Evolutionary conservation across 441 rosid genomes (phyloP).

Genomic region (Dalechampia spathulata): DNA sequence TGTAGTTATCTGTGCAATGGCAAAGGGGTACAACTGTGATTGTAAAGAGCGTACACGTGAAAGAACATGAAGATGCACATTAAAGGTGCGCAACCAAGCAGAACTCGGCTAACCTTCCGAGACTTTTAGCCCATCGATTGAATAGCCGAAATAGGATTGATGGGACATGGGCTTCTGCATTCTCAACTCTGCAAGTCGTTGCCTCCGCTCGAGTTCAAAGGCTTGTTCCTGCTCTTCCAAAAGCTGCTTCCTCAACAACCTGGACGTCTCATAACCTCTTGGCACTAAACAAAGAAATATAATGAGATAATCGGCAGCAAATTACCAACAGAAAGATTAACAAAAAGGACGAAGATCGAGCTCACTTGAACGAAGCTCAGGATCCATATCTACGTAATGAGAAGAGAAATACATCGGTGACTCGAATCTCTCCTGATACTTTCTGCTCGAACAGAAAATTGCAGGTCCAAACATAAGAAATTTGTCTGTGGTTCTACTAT

Average conservation of each 20-base stretch:
- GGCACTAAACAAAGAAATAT: constrained; percentile 27
- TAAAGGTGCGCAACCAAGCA: not conserved
- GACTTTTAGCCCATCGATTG: constrained; percentile 28
- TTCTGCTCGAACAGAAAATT: constrained; percentile 26
- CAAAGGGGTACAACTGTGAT: too few relatives aligned
- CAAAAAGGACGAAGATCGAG: not conserved
- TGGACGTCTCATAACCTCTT: constrained; percentile 36
- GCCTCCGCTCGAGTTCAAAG: constrained; percentile 37
- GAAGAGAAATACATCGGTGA: constrained; percentile 30
- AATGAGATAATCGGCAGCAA: not conserved
- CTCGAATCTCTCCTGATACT: constrained; percentile 46
- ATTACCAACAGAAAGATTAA: not conserved
- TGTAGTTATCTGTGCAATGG: constrained; percentile 32
- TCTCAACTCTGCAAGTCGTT: constrained; percentile 28
- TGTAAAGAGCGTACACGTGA: too few relatives aligned
- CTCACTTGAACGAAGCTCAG: constrained; percentile 51
- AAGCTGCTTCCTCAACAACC: constrained; percentile 41
- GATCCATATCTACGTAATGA: constrained; percentile 34
- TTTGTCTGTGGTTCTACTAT: not conserved
- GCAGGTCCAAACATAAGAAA: not conserved
- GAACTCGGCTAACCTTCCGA: constrained; percentile 29
- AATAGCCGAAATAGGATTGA: constrained; percentile 25
- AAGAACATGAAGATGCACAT: not conserved
- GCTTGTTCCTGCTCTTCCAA: constrained; percentile 41
- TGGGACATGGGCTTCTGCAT: constrained; percentile 25